Percentiles rank a stretch among this genome's conserved stretches.
phyloP scores from a whole-genome alignment of 352 stramenopile species.

The Phytophthora tubulina region DNA sequence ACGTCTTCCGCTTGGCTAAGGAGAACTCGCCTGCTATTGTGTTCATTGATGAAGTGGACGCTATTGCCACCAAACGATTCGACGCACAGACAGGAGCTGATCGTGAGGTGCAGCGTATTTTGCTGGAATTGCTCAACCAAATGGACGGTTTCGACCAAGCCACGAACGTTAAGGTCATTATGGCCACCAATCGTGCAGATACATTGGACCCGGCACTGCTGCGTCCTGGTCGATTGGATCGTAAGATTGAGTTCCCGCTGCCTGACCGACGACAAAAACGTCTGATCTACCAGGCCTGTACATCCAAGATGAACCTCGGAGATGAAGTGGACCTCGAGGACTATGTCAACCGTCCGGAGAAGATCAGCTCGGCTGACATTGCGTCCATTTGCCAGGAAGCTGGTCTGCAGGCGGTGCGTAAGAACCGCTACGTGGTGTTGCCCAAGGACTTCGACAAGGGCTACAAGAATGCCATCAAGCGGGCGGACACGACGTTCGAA shows the following conservation, averaged over 20 bases:
- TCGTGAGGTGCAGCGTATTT: slow-evolving; percentile 97
- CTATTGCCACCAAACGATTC: slow-evolving; percentile 99
- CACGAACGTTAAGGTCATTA: slow-evolving; percentile 99
- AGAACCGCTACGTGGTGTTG: slow-evolving; percentile 99
- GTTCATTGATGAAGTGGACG: slow-evolving; percentile 99
- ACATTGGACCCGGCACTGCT: slow-evolving; percentile 99
- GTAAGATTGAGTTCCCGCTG: slow-evolving; percentile 99
- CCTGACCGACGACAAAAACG: slow-evolving; percentile 99
- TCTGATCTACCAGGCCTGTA: slow-evolving; percentile 99
- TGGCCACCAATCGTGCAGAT: slow-evolving; percentile 99
- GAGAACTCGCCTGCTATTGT: slow-evolving; percentile 99
- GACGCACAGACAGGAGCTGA: slow-evolving; percentile 98
- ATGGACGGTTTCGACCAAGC: slow-evolving; percentile 99
- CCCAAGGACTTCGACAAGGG: slow-evolving; percentile 99
- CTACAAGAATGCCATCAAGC: slow-evolving; percentile 99
- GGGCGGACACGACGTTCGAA: slow-evolving; percentile 98
- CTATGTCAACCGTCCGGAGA: slow-evolving; percentile 99
- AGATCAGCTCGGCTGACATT: slow-evolving; percentile 99
- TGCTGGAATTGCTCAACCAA: slow-evolving; percentile 99
- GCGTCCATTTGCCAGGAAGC: slow-evolving; percentile 99
- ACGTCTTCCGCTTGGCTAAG: slow-evolving; percentile 99
- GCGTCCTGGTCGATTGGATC: slow-evolving; percentile 97
- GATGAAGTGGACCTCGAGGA: slow-evolving; percentile 99
- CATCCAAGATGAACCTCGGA: slow-evolving; percentile 99
- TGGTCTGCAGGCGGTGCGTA: slow-evolving; percentile 98